Conservation (phyloP, 441 rosid genomes). For the Biscutella auriculata region DNA sequence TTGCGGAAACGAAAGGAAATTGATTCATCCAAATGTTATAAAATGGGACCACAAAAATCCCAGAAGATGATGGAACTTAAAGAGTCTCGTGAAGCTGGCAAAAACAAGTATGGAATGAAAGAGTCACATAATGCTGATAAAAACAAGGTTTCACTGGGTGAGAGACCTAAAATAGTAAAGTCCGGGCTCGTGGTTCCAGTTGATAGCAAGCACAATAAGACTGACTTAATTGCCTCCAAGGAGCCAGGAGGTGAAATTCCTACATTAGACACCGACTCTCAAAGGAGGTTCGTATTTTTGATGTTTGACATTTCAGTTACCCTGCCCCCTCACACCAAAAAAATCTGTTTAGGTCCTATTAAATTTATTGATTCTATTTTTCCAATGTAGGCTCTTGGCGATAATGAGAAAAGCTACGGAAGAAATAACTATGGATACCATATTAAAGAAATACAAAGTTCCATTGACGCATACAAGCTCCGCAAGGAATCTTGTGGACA, state of each 20-base stretch:
- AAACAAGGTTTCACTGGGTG: slow-evolving; percentile 34
- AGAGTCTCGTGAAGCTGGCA: slow-evolving; percentile 23
- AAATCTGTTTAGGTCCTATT: background rate
- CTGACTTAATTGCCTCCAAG: slow-evolving; percentile 15
- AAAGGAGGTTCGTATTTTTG: slow-evolving; percentile 43
- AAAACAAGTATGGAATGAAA: slow-evolving; percentile 20
- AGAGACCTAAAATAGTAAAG: slow-evolving; percentile 22
- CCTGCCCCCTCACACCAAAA: background rate
- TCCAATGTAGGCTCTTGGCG: slow-evolving; percentile 39
- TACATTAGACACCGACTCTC: slow-evolving; percentile 48
- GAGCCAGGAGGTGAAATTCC: slow-evolving; percentile 27
- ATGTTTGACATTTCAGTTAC: slow-evolving; percentile 1
- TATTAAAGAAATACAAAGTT: slow-evolving; percentile 35
- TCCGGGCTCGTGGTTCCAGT: slow-evolving; percentile 21
- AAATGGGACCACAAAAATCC: slow-evolving; percentile 19
- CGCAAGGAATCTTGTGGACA: slow-evolving; percentile 42
- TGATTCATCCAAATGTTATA: slow-evolving; percentile 26
- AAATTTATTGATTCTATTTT: slow-evolving; percentile 6
- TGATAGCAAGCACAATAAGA: slow-evolving; percentile 24
- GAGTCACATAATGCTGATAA: slow-evolving; percentile 22
- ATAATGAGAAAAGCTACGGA: slow-evolving; percentile 46
- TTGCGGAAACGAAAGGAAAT: slow-evolving; percentile 29
- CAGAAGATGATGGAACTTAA: slow-evolving; percentile 20
- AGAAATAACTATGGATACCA: slow-evolving; percentile 40
- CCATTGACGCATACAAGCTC: slow-evolving; percentile 45